These are phyloP conservation scores for Auriculariales sp. DNA, from an alignment of 768 basidiomycete genomes.

Conservation along the genomic window DNA sequence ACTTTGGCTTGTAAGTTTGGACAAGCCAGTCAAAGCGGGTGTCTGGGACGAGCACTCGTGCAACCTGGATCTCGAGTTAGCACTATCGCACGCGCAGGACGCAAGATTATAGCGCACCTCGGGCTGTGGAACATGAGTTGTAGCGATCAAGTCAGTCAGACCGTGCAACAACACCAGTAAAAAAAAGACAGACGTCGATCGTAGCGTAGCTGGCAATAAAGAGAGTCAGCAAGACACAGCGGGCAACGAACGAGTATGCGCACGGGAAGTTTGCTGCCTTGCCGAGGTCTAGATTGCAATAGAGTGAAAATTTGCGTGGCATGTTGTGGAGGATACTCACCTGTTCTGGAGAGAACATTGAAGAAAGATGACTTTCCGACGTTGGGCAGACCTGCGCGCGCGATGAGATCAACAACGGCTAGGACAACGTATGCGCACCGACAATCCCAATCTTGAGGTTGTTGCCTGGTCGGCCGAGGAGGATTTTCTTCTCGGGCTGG, in stretches of 20 bases:
- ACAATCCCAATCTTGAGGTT: slow-evolving; percentile 99
- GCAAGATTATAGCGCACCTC: slow-evolving; percentile 24
- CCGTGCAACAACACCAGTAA: background rate
- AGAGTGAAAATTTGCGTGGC: slow-evolving; percentile 1
- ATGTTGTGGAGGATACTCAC: slow-evolving; percentile 23
- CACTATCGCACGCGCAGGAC: background rate
- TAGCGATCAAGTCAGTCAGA: background rate
- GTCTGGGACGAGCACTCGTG: slow-evolving; percentile 93
- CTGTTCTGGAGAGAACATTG: slow-evolving; percentile 86
- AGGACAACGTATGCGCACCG: slow-evolving; percentile 41
- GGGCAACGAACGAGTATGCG: background rate
- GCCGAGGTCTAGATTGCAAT: slow-evolving; percentile 46
- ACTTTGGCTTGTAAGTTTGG: slow-evolving; percentile 77
- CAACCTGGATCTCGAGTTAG: slow-evolving; percentile 20
- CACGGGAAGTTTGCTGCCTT: slow-evolving; percentile 91
- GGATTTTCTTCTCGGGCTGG: slow-evolving; percentile 62
- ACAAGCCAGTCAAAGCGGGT: slow-evolving; percentile 89
- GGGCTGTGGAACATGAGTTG: too few relatives aligned
- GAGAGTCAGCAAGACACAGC: background rate
- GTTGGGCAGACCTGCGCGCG: slow-evolving; percentile 65
- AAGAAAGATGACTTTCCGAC: slow-evolving; percentile 99
- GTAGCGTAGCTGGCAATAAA: slow-evolving; percentile 57
- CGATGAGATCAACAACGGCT: background rate
- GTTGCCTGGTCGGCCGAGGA: slow-evolving; percentile 87
- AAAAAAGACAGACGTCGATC: slow-evolving; percentile 39